Evolutionary conservation across 331 rosid species (phyloP), one percentile per base, ranked within the genome.

Genomic region (Phaseolus coccineus): DNA sequence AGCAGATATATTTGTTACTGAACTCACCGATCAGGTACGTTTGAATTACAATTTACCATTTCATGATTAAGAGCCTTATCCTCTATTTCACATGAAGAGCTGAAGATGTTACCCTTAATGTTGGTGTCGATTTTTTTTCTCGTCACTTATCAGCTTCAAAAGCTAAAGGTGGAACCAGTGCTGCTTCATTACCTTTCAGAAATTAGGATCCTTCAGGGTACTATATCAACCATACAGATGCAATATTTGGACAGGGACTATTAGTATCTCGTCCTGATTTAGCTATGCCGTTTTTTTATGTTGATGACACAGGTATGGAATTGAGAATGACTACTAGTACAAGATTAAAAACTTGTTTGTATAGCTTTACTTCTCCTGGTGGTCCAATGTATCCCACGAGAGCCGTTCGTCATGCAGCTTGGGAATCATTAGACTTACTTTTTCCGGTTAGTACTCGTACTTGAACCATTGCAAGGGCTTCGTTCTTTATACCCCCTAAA

Each of bases 311-410:
- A 93, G 99, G 97, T 69, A 79, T 93, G 97, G 99, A 93, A 85
- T 85, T 93, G 82, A 89, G 99, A 85, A 88, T 96, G 98, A 82
- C 96, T 14, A 90, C 98, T 47, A 93, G 97, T 87, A 93, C 97
- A 35, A 89, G 98, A 82, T 73, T 93, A 71, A 96, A 90, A 84
- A 86, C 90, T 73, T 93, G 98, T 83, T 78, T 96, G 81, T 93
- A 96, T 71, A 96, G 99, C 80, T 91, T 91, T 90, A 93, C 99
- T 57, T 87, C 96, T 79, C 99, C 98, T 0, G 97, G 99, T 61
- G 98, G 99, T 48, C 98, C 99, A 44, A 79, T 96, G 97, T 96
- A 96, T 72, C 98, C 99, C 15, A 96, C 99, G 63, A 88, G 99
- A 88, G 93, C 91, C 19, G 95, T 96, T 53, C 98, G 98, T 8